Conservation (phyloP, 1,284 basidiomycete genomes). For the Hortiboletus rubellus region DNA sequence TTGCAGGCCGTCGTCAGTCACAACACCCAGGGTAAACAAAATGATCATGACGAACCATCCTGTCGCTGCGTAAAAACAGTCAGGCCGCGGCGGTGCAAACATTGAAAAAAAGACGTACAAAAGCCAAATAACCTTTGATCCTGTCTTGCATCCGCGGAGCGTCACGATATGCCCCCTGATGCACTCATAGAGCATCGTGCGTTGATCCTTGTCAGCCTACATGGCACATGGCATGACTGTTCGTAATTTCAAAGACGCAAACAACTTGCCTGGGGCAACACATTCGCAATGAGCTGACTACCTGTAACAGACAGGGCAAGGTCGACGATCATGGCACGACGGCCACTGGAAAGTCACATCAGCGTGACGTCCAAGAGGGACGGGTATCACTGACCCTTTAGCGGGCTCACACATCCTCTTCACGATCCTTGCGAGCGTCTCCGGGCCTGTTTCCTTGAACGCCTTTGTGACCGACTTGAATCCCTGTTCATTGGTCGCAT, state of each 20-base stretch:
- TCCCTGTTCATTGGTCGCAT: conserved; percentile 77
- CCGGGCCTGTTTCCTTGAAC: conserved; percentile 76
- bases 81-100: not conserved
- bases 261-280: conserved; percentile 61
- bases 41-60: conserved; percentile 44
- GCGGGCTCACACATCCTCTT: conserved; percentile 80
- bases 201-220: conserved; percentile 79
- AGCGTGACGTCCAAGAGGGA: conserved; percentile 6
- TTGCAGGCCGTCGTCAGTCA: conserved; percentile 25
- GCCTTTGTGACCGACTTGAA: conserved; percentile 81
- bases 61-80: conserved; percentile 40
- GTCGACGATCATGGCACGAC: conserved; percentile 80
- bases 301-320: conserved; percentile 78
- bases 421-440: conserved; percentile 68
- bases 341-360: conserved; percentile 47
- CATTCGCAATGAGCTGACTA: conserved; percentile 77
- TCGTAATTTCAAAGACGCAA: conserved; percentile 2
- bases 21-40: conserved; percentile 4
- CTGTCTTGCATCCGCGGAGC: conserved; percentile 80
- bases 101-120: conserved; percentile 55
- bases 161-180: conserved; percentile 84
- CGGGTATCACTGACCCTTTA: conserved; percentile 52
- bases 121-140: conserved; percentile 85
- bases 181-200: conserved; percentile 73
- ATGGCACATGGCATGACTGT: not conserved